phyloP scores from a whole-genome alignment of 352 stramenopile species.

The Globisporangium recalcitrans region DNA sequence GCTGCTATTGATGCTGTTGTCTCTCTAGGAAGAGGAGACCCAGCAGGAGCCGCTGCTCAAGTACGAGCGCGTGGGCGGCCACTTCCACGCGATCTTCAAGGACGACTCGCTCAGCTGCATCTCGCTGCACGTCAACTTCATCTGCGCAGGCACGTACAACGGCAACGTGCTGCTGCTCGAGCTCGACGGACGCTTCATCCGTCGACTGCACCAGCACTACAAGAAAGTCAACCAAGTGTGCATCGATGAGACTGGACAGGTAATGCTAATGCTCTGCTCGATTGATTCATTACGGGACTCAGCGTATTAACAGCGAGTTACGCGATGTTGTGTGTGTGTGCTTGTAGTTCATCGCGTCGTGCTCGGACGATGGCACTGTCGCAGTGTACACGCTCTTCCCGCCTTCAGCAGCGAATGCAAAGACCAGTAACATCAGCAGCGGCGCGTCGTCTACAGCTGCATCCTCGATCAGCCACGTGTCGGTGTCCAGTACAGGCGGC shows the following conservation, averaged over 20 bases:
- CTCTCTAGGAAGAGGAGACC: constrained; percentile 11
- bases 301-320: too few species aligned
- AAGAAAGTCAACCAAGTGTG: constrained; percentile 86
- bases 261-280: constrained; percentile 1
- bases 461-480: constrained; percentile 25
- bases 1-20: background rate
- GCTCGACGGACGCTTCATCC: constrained; percentile 72
- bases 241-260: constrained; percentile 77
- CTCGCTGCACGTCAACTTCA: constrained; percentile 74
- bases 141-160: constrained; percentile 72
- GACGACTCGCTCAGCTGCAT: constrained; percentile 83
- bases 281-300: background rate
- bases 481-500: constrained; percentile 59
- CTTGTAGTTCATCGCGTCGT: constrained; percentile 82
- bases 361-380: constrained; percentile 81
- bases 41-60: constrained; percentile 72
- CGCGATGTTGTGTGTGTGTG: background rate
- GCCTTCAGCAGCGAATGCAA: constrained; percentile 18
- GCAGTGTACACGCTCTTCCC: constrained; percentile 74
- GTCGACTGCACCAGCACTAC: constrained; percentile 80
- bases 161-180: constrained; percentile 78
- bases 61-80: constrained; percentile 80
- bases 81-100: constrained; percentile 85
- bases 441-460: background rate
- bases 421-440: constrained; percentile 13